Evolutionary conservation across 441 rosid genomes (phyloP), one percentile per base, ranked within the genome.

Genomic region (Capsella rubella): DNA sequence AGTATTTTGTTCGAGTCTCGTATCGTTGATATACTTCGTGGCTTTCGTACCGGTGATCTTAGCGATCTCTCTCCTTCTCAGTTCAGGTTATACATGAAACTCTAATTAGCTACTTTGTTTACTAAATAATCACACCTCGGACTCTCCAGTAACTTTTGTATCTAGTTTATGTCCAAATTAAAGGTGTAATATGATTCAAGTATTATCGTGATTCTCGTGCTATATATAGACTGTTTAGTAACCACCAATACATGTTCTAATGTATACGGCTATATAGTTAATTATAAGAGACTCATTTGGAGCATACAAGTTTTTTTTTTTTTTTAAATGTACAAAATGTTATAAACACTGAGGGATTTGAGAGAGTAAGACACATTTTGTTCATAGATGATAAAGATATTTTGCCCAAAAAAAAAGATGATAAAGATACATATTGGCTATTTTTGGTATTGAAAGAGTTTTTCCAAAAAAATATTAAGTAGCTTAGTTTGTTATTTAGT

Each of bases 31-130:
- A 89, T 90, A 45, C 85, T 91, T 4, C 86, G 85, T 32, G 98
- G 97, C 1, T 53, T 67, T 52, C 69, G 82, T 1, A 87, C 89
- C 2, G 97, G 98, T 15, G 95, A 91, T 68, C 93, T 93, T 9
- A 95, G 95, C 11, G 98, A 93, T 58, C 85, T 91, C 9, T 88
- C 96, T 6, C 93, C 97, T 16, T 50, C 63, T 47, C 98, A 93
- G 13, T 89, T 91, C 87, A 82, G 98, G 97, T 79, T 67, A 59
- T 59, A 2, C 21, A 63, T 15, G 11, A 12, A 67, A 5, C 54
- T 37, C 6, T 49, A 40, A 4, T 3, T 34, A 35, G 18, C 31
- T 53, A 46, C 64, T 53, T 69, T 49, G 11, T 68, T 25, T 18
- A 40, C 73, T 46, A 40, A 21, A 21, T 21, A 21, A 14, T 43